Percentiles rank a stretch among this genome's conserved stretches.
Evolutionary conservation across 768 basidiomycete species (phyloP).

Genomic region (Tricholoma saponaceum): DNA sequence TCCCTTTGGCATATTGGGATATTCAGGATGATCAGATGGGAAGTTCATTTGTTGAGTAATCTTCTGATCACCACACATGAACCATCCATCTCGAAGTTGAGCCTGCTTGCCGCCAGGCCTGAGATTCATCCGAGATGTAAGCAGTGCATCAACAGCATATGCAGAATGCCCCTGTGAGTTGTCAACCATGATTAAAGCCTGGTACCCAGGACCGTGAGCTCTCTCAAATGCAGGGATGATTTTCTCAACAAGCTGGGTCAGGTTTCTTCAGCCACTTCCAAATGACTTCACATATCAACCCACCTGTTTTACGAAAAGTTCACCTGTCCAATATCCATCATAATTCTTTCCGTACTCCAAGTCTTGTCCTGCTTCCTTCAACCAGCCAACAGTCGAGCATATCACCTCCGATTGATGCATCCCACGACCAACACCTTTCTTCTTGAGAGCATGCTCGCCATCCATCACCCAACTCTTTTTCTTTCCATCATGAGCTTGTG

Average conservation of each 20-base stretch:
- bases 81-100: slow-evolving; percentile 28
- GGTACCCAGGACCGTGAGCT: slow-evolving; percentile 26
- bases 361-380: slow-evolving; percentile 26
- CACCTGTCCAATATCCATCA: slow-evolving; percentile 34
- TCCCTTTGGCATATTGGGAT: slow-evolving; percentile 21
- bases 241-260: slow-evolving; percentile 20
- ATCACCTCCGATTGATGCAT: slow-evolving; percentile 35
- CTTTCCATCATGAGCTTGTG: slow-evolving; percentile 31
- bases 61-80: slow-evolving; percentile 17
- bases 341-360: slow-evolving; percentile 42
- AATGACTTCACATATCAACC: slow-evolving; percentile 7
- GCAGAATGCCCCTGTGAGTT: slow-evolving; percentile 38
- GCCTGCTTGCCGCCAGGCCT: slow-evolving; percentile 36
- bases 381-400: slow-evolving; percentile 26
- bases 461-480: slow-evolving; percentile 30
- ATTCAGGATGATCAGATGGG: slow-evolving; percentile 25
- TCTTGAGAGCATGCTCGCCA: slow-evolving; percentile 27
- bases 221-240: slow-evolving; percentile 27
- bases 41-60: slow-evolving; percentile 32
- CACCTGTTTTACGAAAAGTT: slow-evolving; percentile 19
- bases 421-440: slow-evolving; percentile 34
- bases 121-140: slow-evolving; percentile 32
- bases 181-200: slow-evolving; percentile 33
- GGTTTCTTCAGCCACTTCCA: slow-evolving; percentile 6
- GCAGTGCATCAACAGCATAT: slow-evolving; percentile 31